A percentile compares a stretch with the other conserved stretches of the same genome.
Conservation (phyloP, 1,139 yeast species). For the Hyphopichia buzzinii region DNA sequence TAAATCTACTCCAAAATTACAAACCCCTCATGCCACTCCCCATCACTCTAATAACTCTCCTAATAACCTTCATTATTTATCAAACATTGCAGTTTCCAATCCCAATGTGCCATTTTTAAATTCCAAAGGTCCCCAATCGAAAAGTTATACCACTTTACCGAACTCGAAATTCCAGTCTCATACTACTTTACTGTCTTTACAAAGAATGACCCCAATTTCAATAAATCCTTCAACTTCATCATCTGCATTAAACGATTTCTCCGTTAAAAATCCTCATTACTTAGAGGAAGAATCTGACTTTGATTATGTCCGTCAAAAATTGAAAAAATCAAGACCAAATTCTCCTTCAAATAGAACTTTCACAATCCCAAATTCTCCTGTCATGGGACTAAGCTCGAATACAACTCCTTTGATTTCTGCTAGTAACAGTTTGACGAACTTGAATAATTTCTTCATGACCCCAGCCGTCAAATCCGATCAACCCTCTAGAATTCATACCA, state of each 20-base stretch:
- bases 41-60: constrained; percentile 3
- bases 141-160: constrained; percentile 13
- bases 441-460: constrained; percentile 34
- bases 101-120: constrained; percentile 1
- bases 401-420: constrained; percentile 47
- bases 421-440: constrained; percentile 45
- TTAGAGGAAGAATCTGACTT: constrained; percentile 41
- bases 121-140: constrained; percentile 6
- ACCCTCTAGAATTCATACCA: constrained; percentile 4
- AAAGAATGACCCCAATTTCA: constrained; percentile 59
- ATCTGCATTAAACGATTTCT: constrained; percentile 1
- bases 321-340: constrained; percentile 72
- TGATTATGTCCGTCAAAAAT: constrained; percentile 48
- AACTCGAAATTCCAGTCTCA: not conserved
- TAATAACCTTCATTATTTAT: constrained; percentile 27
- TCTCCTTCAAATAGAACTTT: constrained; percentile 45
- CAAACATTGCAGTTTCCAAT: constrained; percentile 22
- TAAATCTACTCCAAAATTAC: constrained; percentile 10
- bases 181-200: constrained; percentile 46
- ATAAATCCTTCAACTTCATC: constrained; percentile 21
- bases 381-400: constrained; percentile 40
- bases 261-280: constrained; percentile 1
- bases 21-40: not conserved
- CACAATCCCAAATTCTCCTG: constrained; percentile 61
- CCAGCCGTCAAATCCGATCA: constrained; percentile 23